Conservation (phyloP, 1,139 yeast species). For the Taiozyma sp. region DNA sequence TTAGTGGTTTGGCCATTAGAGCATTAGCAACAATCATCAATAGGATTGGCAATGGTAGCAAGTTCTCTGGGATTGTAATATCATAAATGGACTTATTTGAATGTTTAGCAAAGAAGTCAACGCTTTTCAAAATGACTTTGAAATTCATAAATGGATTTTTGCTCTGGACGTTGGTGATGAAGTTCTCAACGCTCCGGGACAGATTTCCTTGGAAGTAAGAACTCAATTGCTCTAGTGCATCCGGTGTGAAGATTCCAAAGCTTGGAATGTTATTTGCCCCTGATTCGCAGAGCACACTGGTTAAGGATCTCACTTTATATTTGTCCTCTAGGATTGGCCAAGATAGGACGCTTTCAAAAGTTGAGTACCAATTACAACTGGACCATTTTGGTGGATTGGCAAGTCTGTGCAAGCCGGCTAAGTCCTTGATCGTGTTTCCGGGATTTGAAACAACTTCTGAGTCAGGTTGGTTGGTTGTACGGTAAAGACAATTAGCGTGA, state of each 20-base stretch:
- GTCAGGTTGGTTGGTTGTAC: conserved; percentile 4
- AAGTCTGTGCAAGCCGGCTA: conserved; percentile 6
- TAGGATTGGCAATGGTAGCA: conserved; percentile 13
- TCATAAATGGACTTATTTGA: conserved; percentile 6
- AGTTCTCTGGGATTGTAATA: conserved; percentile 6
- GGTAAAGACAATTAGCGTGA: conserved; percentile 13
- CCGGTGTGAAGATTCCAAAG: conserved; percentile 4
- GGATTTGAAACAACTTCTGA: neutral
- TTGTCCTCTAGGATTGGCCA: conserved; percentile 30
- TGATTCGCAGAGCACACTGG: conserved; percentile 8
- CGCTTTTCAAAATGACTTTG: conserved; percentile 6
- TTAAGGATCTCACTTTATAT: conserved; percentile 10
- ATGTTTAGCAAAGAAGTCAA: conserved; percentile 4
- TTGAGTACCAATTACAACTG: conserved; percentile 36
- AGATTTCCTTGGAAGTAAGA: conserved; percentile 8
- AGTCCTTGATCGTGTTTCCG: conserved; percentile 3
- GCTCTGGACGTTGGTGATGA: conserved; percentile 12
- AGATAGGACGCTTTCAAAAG: conserved; percentile 31
- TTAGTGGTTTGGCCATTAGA: conserved; percentile 13
- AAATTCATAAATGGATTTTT: conserved; percentile 18
- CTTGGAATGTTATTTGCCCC: conserved; percentile 8
- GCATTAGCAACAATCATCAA: conserved; percentile 13
- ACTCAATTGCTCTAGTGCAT: conserved; percentile 7
- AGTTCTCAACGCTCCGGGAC: conserved; percentile 8
- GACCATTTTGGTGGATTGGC: conserved; percentile 10